Base-by-base conservation (phyloP, 805 yeast genomes). In the Monosporozyma unispora region DNA sequence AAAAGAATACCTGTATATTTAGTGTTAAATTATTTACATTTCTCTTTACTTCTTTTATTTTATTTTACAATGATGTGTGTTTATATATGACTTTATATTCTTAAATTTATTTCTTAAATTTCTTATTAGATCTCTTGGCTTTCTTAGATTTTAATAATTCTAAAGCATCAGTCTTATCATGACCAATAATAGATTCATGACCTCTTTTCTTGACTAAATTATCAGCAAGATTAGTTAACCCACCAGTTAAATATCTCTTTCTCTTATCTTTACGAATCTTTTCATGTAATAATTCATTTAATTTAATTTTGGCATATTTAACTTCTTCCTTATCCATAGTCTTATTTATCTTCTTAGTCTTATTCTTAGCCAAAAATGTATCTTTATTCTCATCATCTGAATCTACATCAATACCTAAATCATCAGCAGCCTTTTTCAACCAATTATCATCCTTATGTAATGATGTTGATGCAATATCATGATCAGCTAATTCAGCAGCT, bases 381-480 rank as follows among this genome's bases (percentile, higher is more conserved):
- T 66, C 70, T 47, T 53, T 58, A 52, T 82, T 89, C 48, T 79
- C 89, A 42, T 84, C 69, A 50, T 83, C 90, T 43, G 77, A 71
- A 48, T 80, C 67, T 46, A 81, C 74, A 33, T 86, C 96, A 38
- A 90, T 68, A 8, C 96, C 99, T 49, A 93, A 73, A 46, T 93
- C 99, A 48, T 85, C 93, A 0, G 98, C 98, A 0, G 96, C 97
- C 61, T 87, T 81, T 51, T 79, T 77, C 52, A 89, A 72, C 97
- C 98, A 89, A 22, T 79, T 72, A 49, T 80, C 81, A 55, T 88
- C 93, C 58, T 83, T 84, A 37, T 72, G 73, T 31, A 79, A 67
- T 4, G 85, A 77, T 18, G 82, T 77, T 2, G 78, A 67, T 2
- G 82, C 77, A 14, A 82, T 71, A 38, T 79, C 80, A 16, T 87